Percentiles rank a stretch among this genome's conserved stretches.
Conservation (phyloP, 371 early-diverging fungal species). For the Gilbertella persicaria region DNA sequence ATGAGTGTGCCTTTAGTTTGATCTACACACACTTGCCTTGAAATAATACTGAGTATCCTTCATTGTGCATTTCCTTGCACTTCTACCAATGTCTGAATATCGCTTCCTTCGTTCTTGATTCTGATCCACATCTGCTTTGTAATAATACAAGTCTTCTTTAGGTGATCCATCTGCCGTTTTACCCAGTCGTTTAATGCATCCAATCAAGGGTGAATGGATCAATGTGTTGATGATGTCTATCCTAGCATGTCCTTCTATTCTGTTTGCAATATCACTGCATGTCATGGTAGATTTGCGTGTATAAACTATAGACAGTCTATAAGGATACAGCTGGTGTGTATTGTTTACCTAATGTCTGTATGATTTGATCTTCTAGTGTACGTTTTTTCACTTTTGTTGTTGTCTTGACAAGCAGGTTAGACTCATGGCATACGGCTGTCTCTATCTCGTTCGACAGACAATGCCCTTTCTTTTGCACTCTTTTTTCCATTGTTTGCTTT, state of each 20-base stretch:
- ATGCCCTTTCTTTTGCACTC: background rate
- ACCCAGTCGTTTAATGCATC: conserved; percentile 49
- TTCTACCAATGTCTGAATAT: conserved; percentile 39
- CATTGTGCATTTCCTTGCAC: conserved; percentile 56
- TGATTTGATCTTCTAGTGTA: conserved; percentile 17
- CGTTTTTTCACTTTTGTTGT: conserved; percentile 1
- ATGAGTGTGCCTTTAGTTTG: background rate
- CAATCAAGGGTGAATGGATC: conserved; percentile 19
- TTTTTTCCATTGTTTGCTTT: background rate
- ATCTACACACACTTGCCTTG: conserved; percentile 23
- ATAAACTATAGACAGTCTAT: conserved; percentile 8
- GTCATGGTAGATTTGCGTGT: conserved; percentile 32
- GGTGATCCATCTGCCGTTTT: conserved; percentile 59
- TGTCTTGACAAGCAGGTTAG: too few relatives aligned
- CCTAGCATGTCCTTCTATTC: conserved; percentile 1
- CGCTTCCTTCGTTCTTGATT: conserved; percentile 24
- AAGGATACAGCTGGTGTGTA: background rate
- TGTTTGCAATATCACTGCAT: conserved; percentile 9
- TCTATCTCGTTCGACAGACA: background rate
- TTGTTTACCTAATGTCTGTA: conserved; percentile 24
- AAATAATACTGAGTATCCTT: conserved; percentile 59
- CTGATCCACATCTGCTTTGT: conserved; percentile 47
- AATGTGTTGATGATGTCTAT: background rate
- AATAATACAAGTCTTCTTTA: conserved; percentile 53
- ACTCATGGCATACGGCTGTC: too few relatives aligned